Conservation (phyloP, 2,329 filamentous ascomycete genomes). For the Rutstroemia sydowiana region DNA sequence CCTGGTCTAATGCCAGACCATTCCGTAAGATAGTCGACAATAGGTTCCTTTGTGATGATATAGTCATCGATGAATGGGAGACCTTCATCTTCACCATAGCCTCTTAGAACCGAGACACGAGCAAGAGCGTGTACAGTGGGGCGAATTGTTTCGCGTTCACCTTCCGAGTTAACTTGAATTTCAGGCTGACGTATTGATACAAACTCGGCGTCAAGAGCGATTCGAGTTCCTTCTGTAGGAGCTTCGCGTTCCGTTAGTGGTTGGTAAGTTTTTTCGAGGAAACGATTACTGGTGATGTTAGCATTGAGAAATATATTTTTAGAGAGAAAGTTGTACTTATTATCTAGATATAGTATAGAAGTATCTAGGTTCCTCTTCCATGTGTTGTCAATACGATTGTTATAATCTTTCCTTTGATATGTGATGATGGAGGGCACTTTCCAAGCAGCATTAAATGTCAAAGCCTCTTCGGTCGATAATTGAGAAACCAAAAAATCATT, state of each 20-base stretch:
- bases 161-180: slow-evolving; percentile 93
- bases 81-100: slow-evolving; percentile 69
- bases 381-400: slow-evolving; percentile 73
- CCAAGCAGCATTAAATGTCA: slow-evolving; percentile 86
- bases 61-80: slow-evolving; percentile 95
- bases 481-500: slow-evolving; percentile 92
- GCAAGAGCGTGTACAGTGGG: slow-evolving; percentile 87
- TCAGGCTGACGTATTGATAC: slow-evolving; percentile 88
- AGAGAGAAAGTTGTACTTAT: slow-evolving; percentile 34
- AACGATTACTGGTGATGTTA: slow-evolving; percentile 2
- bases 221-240: slow-evolving; percentile 63
- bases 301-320: background rate
- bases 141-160: slow-evolving; percentile 82
- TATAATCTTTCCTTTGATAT: slow-evolving; percentile 75
- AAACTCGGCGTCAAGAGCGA: slow-evolving; percentile 94
- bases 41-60: slow-evolving; percentile 80
- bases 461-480: slow-evolving; percentile 72
- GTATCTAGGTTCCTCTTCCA: slow-evolving; percentile 86
- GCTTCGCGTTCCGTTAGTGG: slow-evolving; percentile 55
- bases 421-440: slow-evolving; percentile 84
- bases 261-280: slow-evolving; percentile 47
- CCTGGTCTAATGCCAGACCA: slow-evolving; percentile 86
- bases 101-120: slow-evolving; percentile 84
- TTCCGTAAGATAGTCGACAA: slow-evolving; percentile 91
- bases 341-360: slow-evolving; percentile 71